phyloP scores from a whole-genome alignment of 805 yeast genomes.

The Ogataea kodamae region DNA sequence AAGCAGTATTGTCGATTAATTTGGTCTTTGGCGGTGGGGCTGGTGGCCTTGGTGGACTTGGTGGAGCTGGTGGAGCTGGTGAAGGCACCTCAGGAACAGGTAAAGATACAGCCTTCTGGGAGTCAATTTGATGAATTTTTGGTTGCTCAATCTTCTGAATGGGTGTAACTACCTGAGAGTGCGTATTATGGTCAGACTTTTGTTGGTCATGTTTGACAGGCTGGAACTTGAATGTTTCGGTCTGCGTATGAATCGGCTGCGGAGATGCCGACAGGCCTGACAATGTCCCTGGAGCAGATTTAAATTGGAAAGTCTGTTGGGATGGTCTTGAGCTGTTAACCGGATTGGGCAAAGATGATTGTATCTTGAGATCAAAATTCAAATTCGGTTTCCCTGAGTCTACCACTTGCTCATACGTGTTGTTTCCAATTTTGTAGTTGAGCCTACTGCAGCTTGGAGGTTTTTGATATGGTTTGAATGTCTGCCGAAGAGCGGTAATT shows the following conservation, averaged over 20 bases:
- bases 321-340: conserved; percentile 1
- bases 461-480: conserved; percentile 32
- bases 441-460: conserved; percentile 45
- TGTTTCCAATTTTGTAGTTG: conserved; percentile 36
- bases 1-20: conserved; percentile 23
- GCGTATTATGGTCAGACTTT: too few species aligned
- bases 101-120: background rate
- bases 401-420: conserved; percentile 35
- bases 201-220: too few species aligned
- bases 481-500: conserved; percentile 38
- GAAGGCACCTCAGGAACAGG: background rate
- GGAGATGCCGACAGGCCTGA: background rate
- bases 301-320: conserved; percentile 1
- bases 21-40: conserved; percentile 4
- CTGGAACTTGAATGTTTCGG: background rate
- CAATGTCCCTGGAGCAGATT: background rate
- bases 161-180: too few species aligned
- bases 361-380: conserved; percentile 13
- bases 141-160: background rate
- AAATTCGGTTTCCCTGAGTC: conserved; percentile 34
- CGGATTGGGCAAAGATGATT: background rate
- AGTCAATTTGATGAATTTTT: too few species aligned
- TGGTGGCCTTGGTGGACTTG: background rate
- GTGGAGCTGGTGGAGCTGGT: background rate
- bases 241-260: background rate